phyloP scores from a whole-genome alignment of 805 yeast species.

The Spathaspora sp. region DNA sequence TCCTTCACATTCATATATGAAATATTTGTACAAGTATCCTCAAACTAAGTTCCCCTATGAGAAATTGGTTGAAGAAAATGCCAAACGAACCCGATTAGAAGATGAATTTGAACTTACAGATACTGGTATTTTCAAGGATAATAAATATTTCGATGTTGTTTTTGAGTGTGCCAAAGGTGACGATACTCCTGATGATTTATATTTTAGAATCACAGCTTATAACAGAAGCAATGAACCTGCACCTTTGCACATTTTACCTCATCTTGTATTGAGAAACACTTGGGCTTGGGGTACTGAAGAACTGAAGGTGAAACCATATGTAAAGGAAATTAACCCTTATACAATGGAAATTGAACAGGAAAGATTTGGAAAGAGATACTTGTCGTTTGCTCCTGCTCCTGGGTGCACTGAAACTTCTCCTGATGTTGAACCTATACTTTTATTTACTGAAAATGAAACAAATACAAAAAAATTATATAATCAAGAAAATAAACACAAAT shows the following conservation, averaged over 20 bases:
- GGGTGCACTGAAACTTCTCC: constrained; percentile 54
- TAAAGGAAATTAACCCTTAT: constrained; percentile 37
- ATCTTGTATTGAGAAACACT: constrained; percentile 77
- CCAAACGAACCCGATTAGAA: constrained; percentile 60
- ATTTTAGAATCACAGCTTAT: constrained; percentile 83
- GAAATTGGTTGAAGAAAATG: constrained; percentile 65
- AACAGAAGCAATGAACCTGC: constrained; percentile 81
- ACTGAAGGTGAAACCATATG: constrained; percentile 43
- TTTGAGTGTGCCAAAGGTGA: constrained; percentile 88
- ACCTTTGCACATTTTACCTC: constrained; percentile 86
- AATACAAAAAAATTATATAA: constrained; percentile 66
- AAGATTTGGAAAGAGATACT: constrained; percentile 62
- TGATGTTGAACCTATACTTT: constrained; percentile 71
- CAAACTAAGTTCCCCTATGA: constrained; percentile 80
- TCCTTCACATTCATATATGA: constrained; percentile 91
- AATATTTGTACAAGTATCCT: constrained; percentile 90
- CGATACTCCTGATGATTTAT: constrained; percentile 73
- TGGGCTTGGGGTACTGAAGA: constrained; percentile 86
- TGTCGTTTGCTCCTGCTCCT: constrained; percentile 81
- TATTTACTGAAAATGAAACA: constrained; percentile 90
- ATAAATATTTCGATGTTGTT: constrained; percentile 80
- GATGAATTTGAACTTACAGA: constrained; percentile 81
- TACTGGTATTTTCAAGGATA: constrained; percentile 69
- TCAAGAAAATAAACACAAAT: constrained; percentile 52
- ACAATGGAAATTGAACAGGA: constrained; percentile 61